A percentile compares a stretch with the other conserved stretches of the same genome.
These are phyloP conservation scores for Hymenochaete sp. DNA, from an alignment of 1,284 basidiomycete species.

Conservation along the genomic window DNA sequence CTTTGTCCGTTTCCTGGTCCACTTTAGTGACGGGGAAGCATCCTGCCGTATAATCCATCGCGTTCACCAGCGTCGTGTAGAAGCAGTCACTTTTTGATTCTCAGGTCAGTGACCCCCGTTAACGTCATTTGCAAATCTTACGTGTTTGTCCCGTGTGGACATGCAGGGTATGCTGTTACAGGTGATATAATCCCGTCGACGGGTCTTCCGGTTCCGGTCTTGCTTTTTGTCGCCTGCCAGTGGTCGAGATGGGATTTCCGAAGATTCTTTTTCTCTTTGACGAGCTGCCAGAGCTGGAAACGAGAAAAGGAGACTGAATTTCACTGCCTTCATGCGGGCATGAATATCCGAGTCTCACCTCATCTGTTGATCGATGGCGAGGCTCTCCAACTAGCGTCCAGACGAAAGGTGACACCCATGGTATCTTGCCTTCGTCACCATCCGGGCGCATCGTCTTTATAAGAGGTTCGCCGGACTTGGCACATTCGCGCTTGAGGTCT, in stretches of 20 bases:
- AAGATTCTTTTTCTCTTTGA: conserved; percentile 23
- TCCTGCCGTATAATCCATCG: conserved; percentile 33
- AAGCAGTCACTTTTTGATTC: conserved; percentile 11
- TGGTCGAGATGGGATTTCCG: conserved; percentile 29
- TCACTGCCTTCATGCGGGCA: not conserved
- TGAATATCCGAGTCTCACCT: no score
- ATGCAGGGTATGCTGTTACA: conserved; percentile 23
- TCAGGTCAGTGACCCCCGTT: not conserved
- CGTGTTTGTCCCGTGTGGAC: conserved; percentile 19
- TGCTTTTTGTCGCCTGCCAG: conserved; percentile 27
- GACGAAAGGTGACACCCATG: conserved; percentile 27
- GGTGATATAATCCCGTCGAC: conserved; percentile 30
- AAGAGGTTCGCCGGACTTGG: conserved; percentile 35
- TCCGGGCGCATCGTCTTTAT: conserved; percentile 33
- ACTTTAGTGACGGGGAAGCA: conserved; percentile 33
- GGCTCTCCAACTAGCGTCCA: conserved; percentile 31
- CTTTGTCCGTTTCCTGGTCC: conserved; percentile 22
- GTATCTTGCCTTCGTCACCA: conserved; percentile 25
- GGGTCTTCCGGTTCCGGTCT: conserved; percentile 30
- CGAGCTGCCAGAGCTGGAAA: conserved; percentile 28
- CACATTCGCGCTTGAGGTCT: conserved; percentile 33
- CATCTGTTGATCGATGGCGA: conserved; percentile 28
- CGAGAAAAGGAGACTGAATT: not conserved
- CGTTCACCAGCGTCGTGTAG: conserved; percentile 33
- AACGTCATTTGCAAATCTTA: not conserved